Base-by-base conservation (phyloP, 345 rosid genomes). In the Acer yangbiense region DNA sequence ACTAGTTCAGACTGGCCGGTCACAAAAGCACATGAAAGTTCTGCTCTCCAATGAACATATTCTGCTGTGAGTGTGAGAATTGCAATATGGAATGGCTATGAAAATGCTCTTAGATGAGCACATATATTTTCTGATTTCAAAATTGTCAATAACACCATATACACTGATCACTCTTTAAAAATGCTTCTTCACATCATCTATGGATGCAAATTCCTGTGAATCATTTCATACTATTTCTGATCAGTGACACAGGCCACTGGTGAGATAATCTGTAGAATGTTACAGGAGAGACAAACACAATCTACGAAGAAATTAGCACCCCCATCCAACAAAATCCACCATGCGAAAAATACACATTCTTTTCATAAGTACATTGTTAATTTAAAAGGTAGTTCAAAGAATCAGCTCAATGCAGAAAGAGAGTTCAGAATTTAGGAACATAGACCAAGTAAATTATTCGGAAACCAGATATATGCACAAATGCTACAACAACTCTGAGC, bases 381-480 rank as follows among this genome's bases (percentile, higher is more conserved):
- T 20, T 32, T 20, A 69, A 66, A 57, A 57, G 27, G 14, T 8
- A 60, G 32, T 50, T 61, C 44, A 72, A 58, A 32, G 65, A 61
- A 78, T 73, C 55, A 9, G 55, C 7, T 61, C 61, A 23, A 55
- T 7, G 18, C 21, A 9, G 21, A 65, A 65, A 20, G 17, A 68
- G 65, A 60, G 27, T 29, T n/a, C 66, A 66, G 54, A 35, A 41
- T 68, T 68, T 61, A 41, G 21, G 77, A 60, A 72, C 18, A 6
- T 13, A 16, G 70, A 39, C 23, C 21, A 57, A 13, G 32, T 14
- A 39, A 76, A 60, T 55, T 21, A 11, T 27, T 52, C 3, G 0
- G n/a, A 69, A 73, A 74, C 16, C 25, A 72, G 69, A 74, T 68
- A 74, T 68, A 74, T 79, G 61, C 82, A 74, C 78, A 74, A 69